Conservation (phyloP, 139 green algal species). For the Bryopsis sp. region DNA sequence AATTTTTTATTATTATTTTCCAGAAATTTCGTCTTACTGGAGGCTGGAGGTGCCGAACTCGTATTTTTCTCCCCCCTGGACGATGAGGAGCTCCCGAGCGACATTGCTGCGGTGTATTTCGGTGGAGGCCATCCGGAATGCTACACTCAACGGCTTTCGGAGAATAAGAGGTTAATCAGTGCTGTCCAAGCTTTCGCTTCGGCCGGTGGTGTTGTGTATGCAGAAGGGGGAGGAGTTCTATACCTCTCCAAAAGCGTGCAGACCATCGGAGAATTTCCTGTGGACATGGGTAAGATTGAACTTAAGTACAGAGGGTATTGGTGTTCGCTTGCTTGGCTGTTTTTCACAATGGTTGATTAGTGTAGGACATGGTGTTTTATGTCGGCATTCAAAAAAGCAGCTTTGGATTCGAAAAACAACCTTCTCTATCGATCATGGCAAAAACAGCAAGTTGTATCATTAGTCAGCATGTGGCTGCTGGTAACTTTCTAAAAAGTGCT, state of each 20-base stretch:
- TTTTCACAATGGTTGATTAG: too few relatives aligned
- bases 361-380: too few relatives aligned
- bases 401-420: too few relatives aligned
- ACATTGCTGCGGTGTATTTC: conserved; percentile 71
- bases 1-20: neutral
- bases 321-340: too few relatives aligned
- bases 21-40: conserved; percentile 50
- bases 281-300: neutral
- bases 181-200: conserved; percentile 66
- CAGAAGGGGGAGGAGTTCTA: conserved; percentile 79
- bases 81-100: conserved; percentile 60
- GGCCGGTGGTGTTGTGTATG: conserved; percentile 79
- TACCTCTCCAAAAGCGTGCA: conserved; percentile 57
- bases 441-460: too few relatives aligned
- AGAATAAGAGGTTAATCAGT: conserved; percentile 50
- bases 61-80: conserved; percentile 82
- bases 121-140: conserved; percentile 70
- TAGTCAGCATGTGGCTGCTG: too few relatives aligned
- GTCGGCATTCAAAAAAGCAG: too few relatives aligned
- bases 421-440: too few relatives aligned
- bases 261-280: neutral
- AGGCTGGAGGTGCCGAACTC: conserved; percentile 61
- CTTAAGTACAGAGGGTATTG: too few relatives aligned
- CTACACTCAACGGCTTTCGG: conserved; percentile 53
- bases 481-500: too few relatives aligned